Base-by-base conservation (phyloP, 495 filamentous ascomycete species). In the Stereocaulon alpinum region DNA sequence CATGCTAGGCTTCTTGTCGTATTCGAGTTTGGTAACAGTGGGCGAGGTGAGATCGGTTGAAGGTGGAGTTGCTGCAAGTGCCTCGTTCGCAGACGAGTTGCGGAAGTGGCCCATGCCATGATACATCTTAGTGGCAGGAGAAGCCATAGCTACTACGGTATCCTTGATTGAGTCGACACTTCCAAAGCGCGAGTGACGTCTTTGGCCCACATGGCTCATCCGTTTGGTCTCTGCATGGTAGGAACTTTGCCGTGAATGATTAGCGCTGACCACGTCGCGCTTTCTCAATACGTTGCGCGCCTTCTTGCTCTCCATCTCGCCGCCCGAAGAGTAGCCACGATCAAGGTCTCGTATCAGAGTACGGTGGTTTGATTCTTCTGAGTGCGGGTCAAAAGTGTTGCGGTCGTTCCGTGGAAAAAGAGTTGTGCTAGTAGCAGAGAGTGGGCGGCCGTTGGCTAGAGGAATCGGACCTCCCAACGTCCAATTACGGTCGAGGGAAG, bases 401-500 rank as follows among this genome's bases (percentile, higher is more conserved):
- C 43, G 59, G n/a, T 68, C 66, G 71, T 59, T 75, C 69, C 58
- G 73, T 71, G 12, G 72, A 60, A 24, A 71, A 67, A 24, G 62
- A 53, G 51, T 70, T 67, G 10, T 68, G 71, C 30, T 62, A 18
- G 52, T 57, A 40, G 62, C 63, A 40, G 66, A 66, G 20, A 48
- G 27, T n/a, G 65, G 63, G 34, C 62, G 57, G 27, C 59, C 45
- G 24, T 45, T 63, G 17, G 30, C 43, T 12, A 65, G 56, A 40
- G 67, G 68, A n/a, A 57, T 48, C 24, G 69, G 77, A 61, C 72
- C 71, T 24, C 86, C 83, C 71, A 92, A 83, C 22, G 88, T 90
- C 93, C 94, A 99, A 58, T 85, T 85, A 24, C 84, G 78, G 70
- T 97, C 94, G 65, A 97, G 89, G 1, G 93, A 97, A 1, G 86